These are phyloP conservation scores for Rhododendron griersonianum DNA, from an alignment of 148 eudicot species.

Conservation along the genomic window DNA sequence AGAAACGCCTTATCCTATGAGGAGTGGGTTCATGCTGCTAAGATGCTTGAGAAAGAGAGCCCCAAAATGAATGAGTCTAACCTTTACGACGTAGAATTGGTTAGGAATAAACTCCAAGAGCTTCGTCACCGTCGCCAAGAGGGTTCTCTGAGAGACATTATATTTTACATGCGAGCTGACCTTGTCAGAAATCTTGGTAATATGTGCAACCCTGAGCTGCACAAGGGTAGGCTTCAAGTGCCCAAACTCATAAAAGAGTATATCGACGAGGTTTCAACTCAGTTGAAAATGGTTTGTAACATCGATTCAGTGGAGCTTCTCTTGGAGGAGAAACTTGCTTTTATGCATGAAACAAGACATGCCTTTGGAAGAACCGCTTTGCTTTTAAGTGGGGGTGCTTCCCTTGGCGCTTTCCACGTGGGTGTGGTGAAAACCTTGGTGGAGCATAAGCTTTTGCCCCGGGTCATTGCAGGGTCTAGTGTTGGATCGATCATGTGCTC, in stretches of 20 bases:
- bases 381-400: conserved; percentile 96
- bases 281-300: conserved; percentile 87
- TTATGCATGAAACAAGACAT: conserved; percentile 96
- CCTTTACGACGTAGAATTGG: conserved; percentile 83
- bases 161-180: conserved; percentile 92
- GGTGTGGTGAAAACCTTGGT: conserved; percentile 93
- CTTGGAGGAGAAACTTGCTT: conserved; percentile 92
- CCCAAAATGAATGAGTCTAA: conserved; percentile 63
- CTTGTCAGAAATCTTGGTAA: conserved; percentile 85
- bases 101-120: conserved; percentile 86
- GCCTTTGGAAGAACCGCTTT: conserved; percentile 97
- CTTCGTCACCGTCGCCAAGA: conserved; percentile 75
- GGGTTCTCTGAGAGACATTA: conserved; percentile 70
- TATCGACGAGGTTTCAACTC: conserved; percentile 85
- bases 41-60: conserved; percentile 77
- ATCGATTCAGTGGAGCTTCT: conserved; percentile 79
- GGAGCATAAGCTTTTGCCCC: conserved; percentile 86
- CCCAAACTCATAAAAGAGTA: conserved; percentile 88
- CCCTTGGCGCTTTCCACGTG: conserved; percentile 85
- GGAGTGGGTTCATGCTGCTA: conserved; percentile 95
- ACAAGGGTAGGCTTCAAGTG: conserved; percentile 88
- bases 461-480: conserved; percentile 90
- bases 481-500: conserved; percentile 94
- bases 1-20: conserved; percentile 68
- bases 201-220: conserved; percentile 95